Evolutionary conservation across 805 yeast genomes (phyloP).

Genomic region (Kodamaea hsintzibuensis): DNA sequence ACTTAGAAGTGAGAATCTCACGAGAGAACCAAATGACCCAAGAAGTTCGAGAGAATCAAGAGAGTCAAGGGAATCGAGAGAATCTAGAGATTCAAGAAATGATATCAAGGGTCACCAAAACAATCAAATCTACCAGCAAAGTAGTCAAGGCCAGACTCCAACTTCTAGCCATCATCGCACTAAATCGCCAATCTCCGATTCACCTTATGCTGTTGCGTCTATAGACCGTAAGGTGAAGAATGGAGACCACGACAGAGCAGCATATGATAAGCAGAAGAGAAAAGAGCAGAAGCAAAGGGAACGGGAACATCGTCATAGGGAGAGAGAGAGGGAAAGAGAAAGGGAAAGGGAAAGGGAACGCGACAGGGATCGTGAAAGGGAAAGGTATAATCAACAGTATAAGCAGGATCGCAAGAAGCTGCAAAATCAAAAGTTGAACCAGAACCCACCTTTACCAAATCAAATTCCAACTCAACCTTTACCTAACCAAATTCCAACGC

Average conservation of each 20-base stretch:
- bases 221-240: background rate
- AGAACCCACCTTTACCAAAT: background rate
- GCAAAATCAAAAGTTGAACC: background rate
- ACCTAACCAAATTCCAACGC: background rate
- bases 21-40: constrained; percentile 1
- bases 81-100: constrained; percentile 1
- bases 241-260: constrained; percentile 1
- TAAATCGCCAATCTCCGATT: background rate
- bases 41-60: background rate
- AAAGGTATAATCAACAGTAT: background rate
- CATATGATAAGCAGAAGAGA: background rate
- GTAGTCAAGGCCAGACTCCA: background rate
- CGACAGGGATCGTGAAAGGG: constrained; percentile 2
- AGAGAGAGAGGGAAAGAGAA: constrained; percentile 3
- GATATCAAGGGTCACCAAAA: background rate
- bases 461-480: background rate
- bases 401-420: background rate
- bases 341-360: constrained; percentile 3
- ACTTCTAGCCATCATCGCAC: background rate
- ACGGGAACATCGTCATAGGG: constrained; percentile 3
- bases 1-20: background rate
- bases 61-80: constrained; percentile 6
- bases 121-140: background rate
- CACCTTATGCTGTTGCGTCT: constrained; percentile 5
- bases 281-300: background rate